Evolutionary conservation across 2,329 filamentous ascomycete genomes (phyloP).

Genomic region (Xylariales sp.): DNA sequence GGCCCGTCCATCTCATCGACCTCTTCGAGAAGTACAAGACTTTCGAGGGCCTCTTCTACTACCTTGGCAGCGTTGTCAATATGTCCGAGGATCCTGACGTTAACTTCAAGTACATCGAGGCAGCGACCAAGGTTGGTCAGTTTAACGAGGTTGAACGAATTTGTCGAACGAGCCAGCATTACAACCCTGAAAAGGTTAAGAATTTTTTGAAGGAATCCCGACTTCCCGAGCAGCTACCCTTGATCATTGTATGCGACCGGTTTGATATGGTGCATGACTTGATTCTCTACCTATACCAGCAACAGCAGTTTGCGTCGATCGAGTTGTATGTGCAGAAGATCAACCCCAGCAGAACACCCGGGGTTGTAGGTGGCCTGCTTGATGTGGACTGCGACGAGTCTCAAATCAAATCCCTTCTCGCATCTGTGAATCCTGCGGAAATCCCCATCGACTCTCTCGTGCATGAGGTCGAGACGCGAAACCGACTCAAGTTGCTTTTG

Average conservation of each 20-base stretch:
- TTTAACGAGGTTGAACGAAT: conserved; percentile 95
- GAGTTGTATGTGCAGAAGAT: conserved; percentile 97
- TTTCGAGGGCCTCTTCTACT: conserved; percentile 95
- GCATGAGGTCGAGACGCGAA: conserved; percentile 88
- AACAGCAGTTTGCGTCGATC: conserved; percentile 98
- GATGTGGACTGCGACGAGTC: conserved; percentile 96
- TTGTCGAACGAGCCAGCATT: conserved; percentile 86
- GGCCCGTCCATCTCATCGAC: conserved; percentile 81
- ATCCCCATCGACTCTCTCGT: conserved; percentile 96
- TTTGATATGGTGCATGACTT: conserved; percentile 98
- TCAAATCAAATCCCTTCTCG: conserved; percentile 89
- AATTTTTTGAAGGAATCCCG: conserved; percentile 98
- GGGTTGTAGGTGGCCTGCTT: conserved; percentile 86
- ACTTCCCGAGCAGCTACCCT: conserved; percentile 83
- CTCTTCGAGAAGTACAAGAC: conserved; percentile 98
- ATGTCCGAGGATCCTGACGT: conserved; percentile 92
- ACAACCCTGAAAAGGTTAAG: conserved; percentile 94
- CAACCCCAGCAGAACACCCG: conserved; percentile 85
- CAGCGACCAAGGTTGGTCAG: conserved; percentile 88
- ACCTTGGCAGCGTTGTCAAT: conserved; percentile 96
- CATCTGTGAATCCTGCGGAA: conserved; percentile 75
- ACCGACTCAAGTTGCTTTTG: conserved; percentile 88
- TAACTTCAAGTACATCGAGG: conserved; percentile 99
- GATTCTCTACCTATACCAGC: conserved; percentile 95
- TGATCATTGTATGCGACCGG: conserved; percentile 98